A percentile compares a stretch with the other conserved stretches of the same genome.
These are phyloP conservation scores for Beauveria scarabaeidicola DNA, from an alignment of 2,329 filamentous ascomycete species.

Conservation along the genomic window DNA sequence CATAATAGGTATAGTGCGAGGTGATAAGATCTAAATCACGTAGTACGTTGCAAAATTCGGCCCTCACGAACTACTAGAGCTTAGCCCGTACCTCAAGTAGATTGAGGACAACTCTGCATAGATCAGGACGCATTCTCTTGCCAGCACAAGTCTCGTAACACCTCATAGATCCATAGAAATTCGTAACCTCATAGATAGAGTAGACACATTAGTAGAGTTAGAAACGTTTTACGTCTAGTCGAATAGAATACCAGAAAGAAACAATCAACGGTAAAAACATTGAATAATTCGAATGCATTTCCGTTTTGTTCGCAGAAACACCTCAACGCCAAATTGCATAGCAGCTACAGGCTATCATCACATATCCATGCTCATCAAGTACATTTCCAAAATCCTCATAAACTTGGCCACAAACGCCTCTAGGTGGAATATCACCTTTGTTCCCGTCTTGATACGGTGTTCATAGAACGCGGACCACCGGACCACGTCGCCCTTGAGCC, in stretches of 20 bases:
- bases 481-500: conserved; percentile 82
- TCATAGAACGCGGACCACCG: conserved; percentile 97
- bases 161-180: not conserved
- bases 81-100: not conserved
- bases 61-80: too few species aligned
- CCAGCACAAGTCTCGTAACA: too few species aligned
- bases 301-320: not conserved
- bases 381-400: conserved; percentile 93
- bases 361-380: conserved; percentile 75
- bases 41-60: too few species aligned
- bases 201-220: not conserved
- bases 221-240: too few species aligned
- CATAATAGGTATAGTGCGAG: too few species aligned
- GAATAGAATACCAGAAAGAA: too few species aligned
- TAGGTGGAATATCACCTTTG: conserved; percentile 94
- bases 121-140: not conserved
- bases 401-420: conserved; percentile 99
- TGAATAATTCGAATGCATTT: not conserved
- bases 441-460: conserved; percentile 84
- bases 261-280: not conserved
- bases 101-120: not conserved
- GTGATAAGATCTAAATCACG: too few species aligned
- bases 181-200: not conserved
- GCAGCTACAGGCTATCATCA: conserved; percentile 22
- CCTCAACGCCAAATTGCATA: conserved; percentile 1